Conservation (phyloP, 2,329 filamentous ascomycete genomes). For the Blastomyces emzantsi region DNA sequence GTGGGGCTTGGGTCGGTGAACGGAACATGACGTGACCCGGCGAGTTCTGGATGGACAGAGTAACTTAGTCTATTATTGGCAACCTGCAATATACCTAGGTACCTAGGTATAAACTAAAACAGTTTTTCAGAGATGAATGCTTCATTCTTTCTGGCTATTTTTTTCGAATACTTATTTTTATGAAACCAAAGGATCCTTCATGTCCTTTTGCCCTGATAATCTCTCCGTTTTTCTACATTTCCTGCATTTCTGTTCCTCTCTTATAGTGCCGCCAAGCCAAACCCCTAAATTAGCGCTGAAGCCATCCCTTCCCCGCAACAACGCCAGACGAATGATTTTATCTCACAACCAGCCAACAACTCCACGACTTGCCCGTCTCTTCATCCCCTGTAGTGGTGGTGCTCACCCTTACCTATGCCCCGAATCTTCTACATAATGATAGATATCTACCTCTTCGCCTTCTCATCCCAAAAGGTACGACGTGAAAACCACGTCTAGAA, state of each 20-base stretch:
- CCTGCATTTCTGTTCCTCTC: neutral
- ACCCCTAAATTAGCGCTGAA: neutral
- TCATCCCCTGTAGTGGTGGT: too few relatives aligned
- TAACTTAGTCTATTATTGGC: too few relatives aligned
- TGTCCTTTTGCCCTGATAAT: neutral
- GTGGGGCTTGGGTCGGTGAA: neutral
- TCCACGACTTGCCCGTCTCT: neutral
- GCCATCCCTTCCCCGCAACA: neutral
- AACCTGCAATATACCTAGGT: neutral
- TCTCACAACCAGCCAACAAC: too few relatives aligned
- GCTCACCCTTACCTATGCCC: neutral
- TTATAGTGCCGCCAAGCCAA: neutral
- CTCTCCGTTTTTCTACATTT: too few relatives aligned
- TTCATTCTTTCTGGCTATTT: neutral
- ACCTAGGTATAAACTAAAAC: neutral
- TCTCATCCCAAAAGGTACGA: too few relatives aligned
- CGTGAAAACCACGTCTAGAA: too few relatives aligned
- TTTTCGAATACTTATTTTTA: too few relatives aligned
- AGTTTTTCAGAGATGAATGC: neutral
- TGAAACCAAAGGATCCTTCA: neutral
- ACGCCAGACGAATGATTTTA: neutral
- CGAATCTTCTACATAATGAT: neutral
- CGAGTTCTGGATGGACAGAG: too few relatives aligned
- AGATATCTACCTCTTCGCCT: too few relatives aligned
- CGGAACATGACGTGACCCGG: conserved; percentile 1